Base-by-base conservation (phyloP, 2,329 filamentous ascomycete genomes). In the Pyrenophora teres region DNA sequence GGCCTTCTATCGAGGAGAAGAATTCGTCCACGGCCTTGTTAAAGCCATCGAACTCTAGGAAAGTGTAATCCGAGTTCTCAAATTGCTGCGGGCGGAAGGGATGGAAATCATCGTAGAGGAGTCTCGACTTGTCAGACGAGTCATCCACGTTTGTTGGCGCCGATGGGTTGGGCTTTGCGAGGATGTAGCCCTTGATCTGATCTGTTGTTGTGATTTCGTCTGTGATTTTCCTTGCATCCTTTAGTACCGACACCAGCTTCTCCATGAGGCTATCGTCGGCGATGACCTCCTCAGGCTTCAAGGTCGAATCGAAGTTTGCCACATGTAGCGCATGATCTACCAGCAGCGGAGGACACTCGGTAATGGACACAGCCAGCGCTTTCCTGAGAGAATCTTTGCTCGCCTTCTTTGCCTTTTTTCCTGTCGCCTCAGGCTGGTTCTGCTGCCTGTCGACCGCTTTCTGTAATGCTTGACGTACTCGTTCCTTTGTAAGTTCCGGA, bases 1-100 rank as follows among this genome's bases (percentile, higher is more conserved):
- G 93, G 0, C 92, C 91, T 75, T 99, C 94, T 21, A 97, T 84
- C 0, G 93, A 97, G 0, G 94, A 97, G 73, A 96, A 97, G 77
- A 97, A 99, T 62, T 96, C 90, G 69, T 99, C 94, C 0, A 96
- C 92, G 0, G 92, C 94, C 68, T 88, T 89, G 73, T 97, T 97
- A 78, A 95, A 97, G 8, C 87, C 88, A 6, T 90, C 83, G 60
- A 92, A 92, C 46, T 90, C 84, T 10, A 97, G 68, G 13, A 96
- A 84, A 3, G 84, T 82, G 19, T 87, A 83, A 0, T 80, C 76
- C 0, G 85, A 77, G 49, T 92, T 85, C 56, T 87, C 84, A 56
- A 96, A 89, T 62, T 97, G 93, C 18, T 81, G 79, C 0, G 94
- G 94, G 33, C 88, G 79, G 72, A 97, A 97, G 0, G 94, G 94